phyloP scores from a whole-genome alignment of 768 basidiomycete species.

The Termitomyces sp. region DNA sequence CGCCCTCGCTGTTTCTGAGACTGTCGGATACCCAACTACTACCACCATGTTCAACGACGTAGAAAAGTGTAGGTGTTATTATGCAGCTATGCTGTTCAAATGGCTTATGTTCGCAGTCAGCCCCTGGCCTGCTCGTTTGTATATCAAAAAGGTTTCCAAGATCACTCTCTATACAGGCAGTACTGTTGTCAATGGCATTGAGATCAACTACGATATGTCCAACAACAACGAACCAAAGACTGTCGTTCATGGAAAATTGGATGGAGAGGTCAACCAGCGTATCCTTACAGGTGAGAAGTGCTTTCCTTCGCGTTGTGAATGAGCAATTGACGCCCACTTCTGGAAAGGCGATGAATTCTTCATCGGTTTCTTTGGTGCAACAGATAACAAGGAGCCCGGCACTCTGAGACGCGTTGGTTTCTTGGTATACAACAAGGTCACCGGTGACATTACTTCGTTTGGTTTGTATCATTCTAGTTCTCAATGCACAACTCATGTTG shows the following conservation, averaged over 20 bases:
- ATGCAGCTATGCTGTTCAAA: background rate
- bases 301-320: too few relatives aligned
- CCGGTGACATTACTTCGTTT: background rate
- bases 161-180: background rate
- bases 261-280: background rate
- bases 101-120: background rate
- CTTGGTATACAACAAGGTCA: constrained; percentile 1
- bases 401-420: constrained; percentile 4
- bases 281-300: background rate
- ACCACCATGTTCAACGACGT: background rate
- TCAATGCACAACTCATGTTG: background rate
- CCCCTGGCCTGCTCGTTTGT: background rate
- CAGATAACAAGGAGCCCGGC: background rate
- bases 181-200: background rate
- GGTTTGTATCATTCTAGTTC: background rate
- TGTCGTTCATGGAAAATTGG: background rate
- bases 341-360: background rate
- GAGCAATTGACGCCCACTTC: background rate
- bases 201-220: background rate
- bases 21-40: background rate
- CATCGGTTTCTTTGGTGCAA: constrained; percentile 6
- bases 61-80: background rate
- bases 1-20: background rate
- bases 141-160: background rate
- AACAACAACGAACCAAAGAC: background rate